These are phyloP conservation scores for Quercus tomentella DNA, from an alignment of 331 rosid species.

Conservation along the genomic window DNA sequence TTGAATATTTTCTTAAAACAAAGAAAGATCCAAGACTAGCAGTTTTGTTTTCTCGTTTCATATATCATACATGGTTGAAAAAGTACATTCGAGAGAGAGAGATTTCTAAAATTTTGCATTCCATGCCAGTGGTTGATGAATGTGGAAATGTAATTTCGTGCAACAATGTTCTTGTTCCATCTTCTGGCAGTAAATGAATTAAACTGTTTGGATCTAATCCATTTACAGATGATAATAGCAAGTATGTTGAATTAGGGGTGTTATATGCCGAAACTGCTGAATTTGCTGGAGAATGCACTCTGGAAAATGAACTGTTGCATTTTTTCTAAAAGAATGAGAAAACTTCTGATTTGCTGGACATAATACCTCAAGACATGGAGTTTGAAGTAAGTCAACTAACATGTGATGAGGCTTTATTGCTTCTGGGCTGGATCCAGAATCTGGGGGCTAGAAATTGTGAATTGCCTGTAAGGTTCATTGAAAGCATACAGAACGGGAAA, in stretches of 20 bases:
- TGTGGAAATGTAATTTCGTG: neutral
- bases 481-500: conserved; percentile 5
- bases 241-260: conserved; percentile 7
- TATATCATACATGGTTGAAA: neutral
- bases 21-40: neutral
- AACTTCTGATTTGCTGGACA: conserved; percentile 3
- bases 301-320: neutral
- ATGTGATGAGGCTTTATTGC: too few species aligned
- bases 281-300: conserved; percentile 4
- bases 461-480: conserved; percentile 2
- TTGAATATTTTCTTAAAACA: too few species aligned
- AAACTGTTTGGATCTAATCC: conserved; percentile 18
- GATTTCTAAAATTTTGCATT: neutral
- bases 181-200: conserved; percentile 9
- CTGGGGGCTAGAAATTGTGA: neutral
- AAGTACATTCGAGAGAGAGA: neutral
- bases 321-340: conserved; percentile 1
- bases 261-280: neutral
- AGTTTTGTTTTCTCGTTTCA: neutral
- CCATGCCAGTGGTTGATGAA: conserved; percentile 4
- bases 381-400: neutral
- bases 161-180: neutral
- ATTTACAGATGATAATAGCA: neutral
- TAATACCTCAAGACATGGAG: neutral
- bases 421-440: conserved; percentile 5